These are phyloP conservation scores for Penicillium carneum DNA, from an alignment of 2,329 filamentous ascomycete species.

Conservation along the genomic window DNA sequence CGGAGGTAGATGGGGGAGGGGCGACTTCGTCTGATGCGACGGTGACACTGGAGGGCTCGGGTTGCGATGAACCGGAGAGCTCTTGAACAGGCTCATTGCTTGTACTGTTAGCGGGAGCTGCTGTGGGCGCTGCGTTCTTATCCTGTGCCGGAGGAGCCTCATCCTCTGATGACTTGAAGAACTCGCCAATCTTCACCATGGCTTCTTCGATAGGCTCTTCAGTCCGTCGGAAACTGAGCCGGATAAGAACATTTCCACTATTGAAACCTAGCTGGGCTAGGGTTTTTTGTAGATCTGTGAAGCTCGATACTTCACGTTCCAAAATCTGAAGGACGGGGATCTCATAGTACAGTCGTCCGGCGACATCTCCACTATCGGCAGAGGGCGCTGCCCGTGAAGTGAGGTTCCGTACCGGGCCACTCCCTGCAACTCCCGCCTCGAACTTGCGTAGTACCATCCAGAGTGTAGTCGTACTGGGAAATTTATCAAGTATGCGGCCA, in stretches of 20 bases:
- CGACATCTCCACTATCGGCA: slow-evolving; percentile 61
- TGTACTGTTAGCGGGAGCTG: slow-evolving; percentile 10
- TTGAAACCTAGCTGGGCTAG: slow-evolving; percentile 86
- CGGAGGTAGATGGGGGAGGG: slow-evolving; percentile 25
- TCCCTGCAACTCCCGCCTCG: slow-evolving; percentile 74
- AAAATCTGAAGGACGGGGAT: slow-evolving; percentile 84
- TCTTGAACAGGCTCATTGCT: slow-evolving; percentile 22
- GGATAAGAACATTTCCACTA: slow-evolving; percentile 78
- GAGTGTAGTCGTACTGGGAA: slow-evolving; percentile 84
- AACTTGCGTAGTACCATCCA: slow-evolving; percentile 92
- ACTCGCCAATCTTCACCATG: slow-evolving; percentile 78
- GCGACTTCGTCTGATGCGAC: slow-evolving; percentile 18
- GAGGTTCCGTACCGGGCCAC: slow-evolving; percentile 73
- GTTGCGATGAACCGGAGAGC: slow-evolving; percentile 18
- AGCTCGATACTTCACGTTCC: slow-evolving; percentile 77
- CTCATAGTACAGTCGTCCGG: slow-evolving; percentile 86
- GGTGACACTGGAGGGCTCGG: slow-evolving; percentile 17
- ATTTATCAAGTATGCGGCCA: slow-evolving; percentile 79
- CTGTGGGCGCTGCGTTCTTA: background rate
- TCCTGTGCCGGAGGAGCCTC: slow-evolving; percentile 39
- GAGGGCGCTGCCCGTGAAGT: slow-evolving; percentile 78
- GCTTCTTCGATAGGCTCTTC: slow-evolving; percentile 83
- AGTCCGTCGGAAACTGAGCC: slow-evolving; percentile 77
- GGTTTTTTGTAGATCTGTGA: slow-evolving; percentile 86
- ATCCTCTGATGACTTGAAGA: slow-evolving; percentile 65